phyloP scores from a whole-genome alignment of 352 stramenopile species.

The Phytophthora capsici region DNA sequence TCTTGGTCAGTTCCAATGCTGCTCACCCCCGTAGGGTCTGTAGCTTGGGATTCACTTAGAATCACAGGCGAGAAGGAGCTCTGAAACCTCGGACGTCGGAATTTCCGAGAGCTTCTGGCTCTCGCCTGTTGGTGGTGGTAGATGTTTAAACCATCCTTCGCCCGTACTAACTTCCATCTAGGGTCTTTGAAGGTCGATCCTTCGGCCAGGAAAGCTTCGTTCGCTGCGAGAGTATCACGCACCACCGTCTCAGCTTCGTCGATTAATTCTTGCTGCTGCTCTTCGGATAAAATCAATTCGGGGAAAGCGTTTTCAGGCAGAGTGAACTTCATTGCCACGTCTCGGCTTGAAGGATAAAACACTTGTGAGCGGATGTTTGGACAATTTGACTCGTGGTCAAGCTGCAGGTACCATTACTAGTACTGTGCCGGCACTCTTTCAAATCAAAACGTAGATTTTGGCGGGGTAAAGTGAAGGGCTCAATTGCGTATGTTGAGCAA shows the following conservation, averaged over 20 bases:
- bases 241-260: not conserved
- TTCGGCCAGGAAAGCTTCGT: not conserved
- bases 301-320: not conserved
- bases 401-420: not conserved
- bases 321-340: not conserved
- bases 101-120: too few species aligned
- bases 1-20: not conserved
- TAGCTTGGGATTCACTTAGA: not conserved
- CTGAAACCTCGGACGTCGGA: too few species aligned
- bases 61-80: not conserved
- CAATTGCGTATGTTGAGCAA: not conserved
- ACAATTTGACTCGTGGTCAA: too few species aligned
- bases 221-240: not conserved
- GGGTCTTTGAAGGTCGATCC: not conserved
- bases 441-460: not conserved
- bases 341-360: not conserved
- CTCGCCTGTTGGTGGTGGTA: not conserved
- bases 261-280: not conserved
- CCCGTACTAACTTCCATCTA: not conserved
- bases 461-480: not conserved
- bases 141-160: not conserved
- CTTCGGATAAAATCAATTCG: not conserved
- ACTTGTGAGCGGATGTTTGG: not conserved
- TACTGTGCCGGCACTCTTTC: not conserved
- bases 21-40: too few species aligned